These are phyloP conservation scores for Sugiyamaella paludigena DNA, from an alignment of 1,139 yeast genomes.

Conservation along the genomic window DNA sequence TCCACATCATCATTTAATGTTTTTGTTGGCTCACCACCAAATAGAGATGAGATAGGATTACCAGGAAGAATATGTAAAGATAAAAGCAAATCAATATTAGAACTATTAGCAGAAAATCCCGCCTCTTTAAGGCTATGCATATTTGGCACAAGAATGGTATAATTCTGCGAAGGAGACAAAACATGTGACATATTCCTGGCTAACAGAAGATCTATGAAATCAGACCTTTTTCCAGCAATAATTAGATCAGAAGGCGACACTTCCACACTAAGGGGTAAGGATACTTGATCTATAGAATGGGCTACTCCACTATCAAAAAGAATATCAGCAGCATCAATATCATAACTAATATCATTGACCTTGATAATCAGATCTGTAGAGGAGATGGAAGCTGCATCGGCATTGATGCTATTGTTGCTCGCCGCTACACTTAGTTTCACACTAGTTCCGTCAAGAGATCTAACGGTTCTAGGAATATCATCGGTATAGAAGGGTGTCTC, in stretches of 20 bases:
- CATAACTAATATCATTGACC: slow-evolving; percentile 20
- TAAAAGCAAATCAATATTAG: slow-evolving; percentile 53
- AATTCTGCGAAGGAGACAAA: slow-evolving; percentile 37
- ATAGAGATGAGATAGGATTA: slow-evolving; percentile 41
- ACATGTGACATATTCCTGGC: slow-evolving; percentile 38
- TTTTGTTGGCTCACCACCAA: slow-evolving; percentile 36
- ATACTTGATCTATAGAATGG: slow-evolving; percentile 60
- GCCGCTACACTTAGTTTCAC: slow-evolving; percentile 27
- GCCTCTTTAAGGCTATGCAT: slow-evolving; percentile 53
- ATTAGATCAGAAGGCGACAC: slow-evolving; percentile 61
- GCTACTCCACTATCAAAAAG: slow-evolving; percentile 83
- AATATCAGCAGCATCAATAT: slow-evolving; percentile 55
- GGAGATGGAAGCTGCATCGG: slow-evolving; percentile 1
- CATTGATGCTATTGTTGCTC: neutral
- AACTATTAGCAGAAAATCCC: slow-evolving; percentile 44
- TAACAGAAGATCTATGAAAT: slow-evolving; percentile 52
- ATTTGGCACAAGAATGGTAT: slow-evolving; percentile 75
- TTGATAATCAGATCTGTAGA: neutral
- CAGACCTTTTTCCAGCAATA: slow-evolving; percentile 42
- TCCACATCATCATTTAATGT: slow-evolving; percentile 47
- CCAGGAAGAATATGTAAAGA: slow-evolving; percentile 69
- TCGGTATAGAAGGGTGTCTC: slow-evolving; percentile 70
- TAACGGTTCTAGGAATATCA: slow-evolving; percentile 37
- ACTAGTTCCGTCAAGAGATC: slow-evolving; percentile 39
- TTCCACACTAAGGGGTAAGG: slow-evolving; percentile 56